Base-by-base conservation (phyloP, 2,329 filamentous ascomycete genomes). In the Aspergillus neotritici region DNA sequence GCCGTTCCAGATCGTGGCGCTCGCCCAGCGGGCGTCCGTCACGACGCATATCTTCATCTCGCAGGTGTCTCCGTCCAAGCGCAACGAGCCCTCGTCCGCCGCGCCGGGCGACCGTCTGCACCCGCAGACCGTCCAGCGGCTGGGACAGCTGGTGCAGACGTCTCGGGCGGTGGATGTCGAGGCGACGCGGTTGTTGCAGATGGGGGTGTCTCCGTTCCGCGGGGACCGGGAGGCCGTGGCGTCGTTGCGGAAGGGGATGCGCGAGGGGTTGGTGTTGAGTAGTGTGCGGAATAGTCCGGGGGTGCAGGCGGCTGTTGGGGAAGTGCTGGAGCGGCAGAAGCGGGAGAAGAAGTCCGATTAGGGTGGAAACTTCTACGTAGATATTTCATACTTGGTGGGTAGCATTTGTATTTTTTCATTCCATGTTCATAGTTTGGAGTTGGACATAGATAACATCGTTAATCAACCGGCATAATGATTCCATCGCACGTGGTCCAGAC, bases 181-280 rank as follows among this genome's bases (percentile, higher is more conserved):
- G 60, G 76, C 84, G 0, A 70, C 71, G 5, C 75, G 84, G 42
- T 65, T 94, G 47, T 69, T 95, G 61, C 82, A 84, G 36, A 73
- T 94, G 63, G 88, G 94, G 57, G 77, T 90, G 64, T 81, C 82
- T 40, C 91, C 91, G 0, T 96, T 89, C 65, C 79, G 75, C 39
- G 83, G 82, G n/a, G 84, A 94, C 58, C 69, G 76, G 30, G 76
- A 78, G 48, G 74, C 73, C n/a, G 70, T 84, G 36, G 73, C 72
- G 34, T 80, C 80, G 46, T 68, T 94, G 57, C 78, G 82, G 49
- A 76, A 76, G 32, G 86, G 84, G 56, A 78, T 96, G 68, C 86
- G 83, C 66, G 87, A 93, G 57, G 94, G 88, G 77, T 72, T 97
- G 54, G 82, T 96, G 39, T 82, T 94, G 64, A 94, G 94, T 60